phyloP scores from a whole-genome alignment of 345 rosid genomes.

The Eucalyptus lansdowneana region DNA sequence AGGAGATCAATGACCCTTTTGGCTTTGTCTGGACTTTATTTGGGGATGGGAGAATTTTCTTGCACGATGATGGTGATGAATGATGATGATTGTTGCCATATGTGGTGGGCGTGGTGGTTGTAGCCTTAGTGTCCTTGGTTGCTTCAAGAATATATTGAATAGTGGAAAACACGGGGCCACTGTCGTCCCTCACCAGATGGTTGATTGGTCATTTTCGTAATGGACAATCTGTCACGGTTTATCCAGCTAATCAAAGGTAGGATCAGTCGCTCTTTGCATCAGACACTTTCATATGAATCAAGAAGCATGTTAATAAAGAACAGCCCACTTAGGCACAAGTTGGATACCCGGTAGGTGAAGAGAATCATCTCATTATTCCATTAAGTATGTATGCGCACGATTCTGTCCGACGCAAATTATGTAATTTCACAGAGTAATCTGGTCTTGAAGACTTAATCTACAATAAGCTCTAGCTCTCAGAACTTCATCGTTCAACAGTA shows the following conservation, averaged over 20 bases:
- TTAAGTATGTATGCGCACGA: not conserved
- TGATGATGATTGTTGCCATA: not conserved
- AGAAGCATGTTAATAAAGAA: not conserved
- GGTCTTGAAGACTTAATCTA: not conserved
- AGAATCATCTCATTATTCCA: not conserved
- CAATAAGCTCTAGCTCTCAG: not conserved
- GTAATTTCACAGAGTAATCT: not conserved
- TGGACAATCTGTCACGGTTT: slow-evolving; percentile 4
- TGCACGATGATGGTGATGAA: not conserved
- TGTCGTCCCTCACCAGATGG: not conserved
- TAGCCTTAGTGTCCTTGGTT: not conserved
- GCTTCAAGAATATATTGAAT: not conserved
- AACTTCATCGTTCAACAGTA: not conserved
- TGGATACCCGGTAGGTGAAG: not conserved
- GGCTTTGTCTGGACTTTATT: not conserved
- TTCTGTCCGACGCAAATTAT: not conserved
- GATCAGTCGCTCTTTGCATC: not conserved
- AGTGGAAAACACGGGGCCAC: not conserved
- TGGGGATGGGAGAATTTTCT: not conserved
- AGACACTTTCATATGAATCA: not conserved
- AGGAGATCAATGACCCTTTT: not conserved
- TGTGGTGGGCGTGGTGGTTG: not conserved
- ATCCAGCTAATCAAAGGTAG: slow-evolving; percentile 7
- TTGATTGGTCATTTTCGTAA: slow-evolving; percentile 7
- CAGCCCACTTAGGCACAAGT: not conserved